Conservation (phyloP, 2,329 filamentous ascomycete species). For the Coniella vitis region DNA sequence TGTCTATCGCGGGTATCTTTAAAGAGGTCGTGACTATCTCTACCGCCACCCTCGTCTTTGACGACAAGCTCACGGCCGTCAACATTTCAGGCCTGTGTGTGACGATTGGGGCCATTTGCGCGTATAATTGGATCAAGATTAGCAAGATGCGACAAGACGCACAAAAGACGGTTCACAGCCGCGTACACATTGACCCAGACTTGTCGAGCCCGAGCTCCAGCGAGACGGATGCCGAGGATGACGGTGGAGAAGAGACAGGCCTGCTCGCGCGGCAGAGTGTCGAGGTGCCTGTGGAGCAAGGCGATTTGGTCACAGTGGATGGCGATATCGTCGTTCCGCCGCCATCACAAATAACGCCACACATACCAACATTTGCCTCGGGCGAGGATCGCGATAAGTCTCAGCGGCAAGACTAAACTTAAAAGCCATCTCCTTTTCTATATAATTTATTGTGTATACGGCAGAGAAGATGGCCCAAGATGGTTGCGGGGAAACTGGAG, state of each 20-base stretch:
- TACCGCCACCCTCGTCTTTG: slow-evolving; percentile 79
- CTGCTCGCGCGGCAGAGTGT: slow-evolving; percentile 35
- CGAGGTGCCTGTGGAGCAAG: slow-evolving; percentile 20
- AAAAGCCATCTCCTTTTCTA: background rate
- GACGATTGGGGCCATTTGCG: slow-evolving; percentile 77
- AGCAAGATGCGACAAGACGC: slow-evolving; percentile 79
- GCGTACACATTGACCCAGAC: slow-evolving; percentile 27
- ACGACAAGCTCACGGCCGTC: slow-evolving; percentile 78
- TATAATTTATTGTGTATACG: background rate
- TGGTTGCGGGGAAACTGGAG: no score
- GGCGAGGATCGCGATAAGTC: slow-evolving; percentile 14
- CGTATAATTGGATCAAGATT: slow-evolving; percentile 95
- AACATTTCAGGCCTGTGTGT: slow-evolving; percentile 84
- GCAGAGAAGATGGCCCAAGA: background rate
- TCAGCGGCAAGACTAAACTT: slow-evolving; percentile 15
- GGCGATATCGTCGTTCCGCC: slow-evolving; percentile 34
- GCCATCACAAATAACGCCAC: slow-evolving; percentile 13
- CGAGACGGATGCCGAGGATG: slow-evolving; percentile 34
- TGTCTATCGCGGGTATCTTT: slow-evolving; percentile 96
- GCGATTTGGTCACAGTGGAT: slow-evolving; percentile 32
- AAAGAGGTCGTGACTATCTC: slow-evolving; percentile 97
- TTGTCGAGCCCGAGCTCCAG: slow-evolving; percentile 28
- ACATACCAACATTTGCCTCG: background rate
- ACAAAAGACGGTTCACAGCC: slow-evolving; percentile 40
- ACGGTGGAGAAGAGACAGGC: slow-evolving; percentile 39